phyloP scores from a whole-genome alignment of 805 yeast species.

The Zygoascus ofunaensis region DNA sequence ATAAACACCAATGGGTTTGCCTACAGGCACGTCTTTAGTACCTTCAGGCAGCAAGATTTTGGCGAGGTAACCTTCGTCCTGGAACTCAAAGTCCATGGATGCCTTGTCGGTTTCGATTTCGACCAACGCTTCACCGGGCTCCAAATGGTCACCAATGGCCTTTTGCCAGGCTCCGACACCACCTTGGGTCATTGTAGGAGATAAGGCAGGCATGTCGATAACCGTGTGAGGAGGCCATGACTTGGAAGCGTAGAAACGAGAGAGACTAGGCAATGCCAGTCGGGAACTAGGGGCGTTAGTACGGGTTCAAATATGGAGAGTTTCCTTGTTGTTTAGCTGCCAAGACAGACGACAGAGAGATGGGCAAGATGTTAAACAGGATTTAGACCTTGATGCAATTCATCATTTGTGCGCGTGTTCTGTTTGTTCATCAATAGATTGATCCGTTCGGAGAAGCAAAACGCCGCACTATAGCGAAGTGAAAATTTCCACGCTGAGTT shows the following conservation, averaged over 20 bases:
- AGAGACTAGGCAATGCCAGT: slow-evolving; percentile 11
- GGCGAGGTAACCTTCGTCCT: slow-evolving; percentile 90
- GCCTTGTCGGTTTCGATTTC: slow-evolving; percentile 98
- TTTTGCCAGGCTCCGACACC: slow-evolving; percentile 85
- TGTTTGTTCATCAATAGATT: no score
- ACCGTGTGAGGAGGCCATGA: slow-evolving; percentile 75
- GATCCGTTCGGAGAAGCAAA: no score
- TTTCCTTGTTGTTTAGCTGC: no score
- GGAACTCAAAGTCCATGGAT: slow-evolving; percentile 96
- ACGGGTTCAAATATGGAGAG: neutral
- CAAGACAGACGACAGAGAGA: no score
- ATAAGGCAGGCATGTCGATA: slow-evolving; percentile 95
- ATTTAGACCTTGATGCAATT: no score
- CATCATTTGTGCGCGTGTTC: no score
- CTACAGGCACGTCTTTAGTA: slow-evolving; percentile 83
- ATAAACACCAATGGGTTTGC: slow-evolving; percentile 92
- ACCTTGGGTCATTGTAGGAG: slow-evolving; percentile 99
- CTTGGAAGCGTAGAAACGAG: slow-evolving; percentile 32
- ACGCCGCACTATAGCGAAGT: no score
- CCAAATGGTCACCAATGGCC: slow-evolving; percentile 74
- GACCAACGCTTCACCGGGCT: slow-evolving; percentile 91
- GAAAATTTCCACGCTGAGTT: no score
- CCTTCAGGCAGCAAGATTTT: slow-evolving; percentile 79
- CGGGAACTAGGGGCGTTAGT: slow-evolving; percentile 3
- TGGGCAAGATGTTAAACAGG: no score